Percentiles rank a stretch among this genome's conserved stretches.
These are phyloP conservation scores for Helicocarpus griseus DNA, from an alignment of 2,329 filamentous ascomycete genomes.

Conservation along the genomic window DNA sequence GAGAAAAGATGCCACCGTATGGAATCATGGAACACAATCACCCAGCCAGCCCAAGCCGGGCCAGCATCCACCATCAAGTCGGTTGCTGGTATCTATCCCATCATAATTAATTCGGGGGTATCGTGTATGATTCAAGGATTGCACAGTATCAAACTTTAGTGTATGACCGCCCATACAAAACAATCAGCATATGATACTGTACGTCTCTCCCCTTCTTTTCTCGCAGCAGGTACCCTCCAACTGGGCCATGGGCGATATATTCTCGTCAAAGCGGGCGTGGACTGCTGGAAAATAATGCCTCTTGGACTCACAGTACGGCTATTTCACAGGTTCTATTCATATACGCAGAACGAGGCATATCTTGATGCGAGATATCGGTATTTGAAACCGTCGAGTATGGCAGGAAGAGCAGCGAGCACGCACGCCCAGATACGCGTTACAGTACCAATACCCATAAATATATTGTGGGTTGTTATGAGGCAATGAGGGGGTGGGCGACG, in stretches of 20 bases:
- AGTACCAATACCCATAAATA: not conserved
- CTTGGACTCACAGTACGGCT: not conserved
- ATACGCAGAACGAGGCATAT: not conserved
- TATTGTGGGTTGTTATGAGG: not conserved
- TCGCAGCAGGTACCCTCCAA: not conserved
- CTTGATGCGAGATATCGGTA: not conserved
- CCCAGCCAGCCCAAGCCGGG: not conserved
- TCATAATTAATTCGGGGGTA: not conserved
- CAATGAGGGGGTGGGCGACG: not conserved
- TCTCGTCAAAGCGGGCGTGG: not conserved
- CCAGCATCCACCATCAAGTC: not conserved
- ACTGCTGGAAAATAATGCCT: not conserved
- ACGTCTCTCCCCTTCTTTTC: not conserved
- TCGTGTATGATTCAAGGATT: conserved; percentile 4
- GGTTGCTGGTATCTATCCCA: not conserved
- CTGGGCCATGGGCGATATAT: not conserved
- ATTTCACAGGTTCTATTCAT: not conserved
- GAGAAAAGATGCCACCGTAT: not conserved
- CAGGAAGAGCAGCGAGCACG: not conserved
- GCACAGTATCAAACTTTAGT: not conserved
- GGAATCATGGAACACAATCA: not conserved
- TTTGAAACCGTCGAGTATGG: not conserved
- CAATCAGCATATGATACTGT: not conserved
- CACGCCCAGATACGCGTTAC: not conserved
- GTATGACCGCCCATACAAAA: not conserved